Percentiles rank a stretch among this genome's conserved stretches.
phyloP scores from a whole-genome alignment of 2,329 filamentous ascomycete species.

The Aspergillus uvarum region DNA sequence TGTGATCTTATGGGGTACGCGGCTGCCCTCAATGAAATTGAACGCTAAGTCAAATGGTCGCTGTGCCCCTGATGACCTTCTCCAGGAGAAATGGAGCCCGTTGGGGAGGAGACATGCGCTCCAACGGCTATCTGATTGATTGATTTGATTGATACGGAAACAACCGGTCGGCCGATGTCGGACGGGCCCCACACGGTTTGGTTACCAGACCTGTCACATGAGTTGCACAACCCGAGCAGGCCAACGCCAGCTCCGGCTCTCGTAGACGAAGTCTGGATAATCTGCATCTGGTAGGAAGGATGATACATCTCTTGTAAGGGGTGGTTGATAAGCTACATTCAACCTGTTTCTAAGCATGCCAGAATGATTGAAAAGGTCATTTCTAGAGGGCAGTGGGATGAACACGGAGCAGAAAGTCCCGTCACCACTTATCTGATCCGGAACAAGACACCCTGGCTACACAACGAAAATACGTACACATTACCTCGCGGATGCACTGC shows the following conservation, averaged over 20 bases:
- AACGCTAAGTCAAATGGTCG: background rate
- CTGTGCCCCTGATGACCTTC: background rate
- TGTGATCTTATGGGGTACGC: background rate
- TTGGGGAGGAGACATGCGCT: background rate
- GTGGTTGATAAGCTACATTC: background rate
- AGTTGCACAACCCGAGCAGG: background rate
- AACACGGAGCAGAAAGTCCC: conserved; percentile 12
- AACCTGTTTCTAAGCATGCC: background rate
- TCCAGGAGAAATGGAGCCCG: background rate
- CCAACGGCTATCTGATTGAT: conserved; percentile 6
- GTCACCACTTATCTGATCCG: conserved; percentile 25
- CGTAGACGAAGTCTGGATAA: background rate
- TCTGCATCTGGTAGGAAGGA: background rate
- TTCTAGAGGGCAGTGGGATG: conserved; percentile 8
- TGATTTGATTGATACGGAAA: conserved; percentile 10
- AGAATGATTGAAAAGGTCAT: background rate
- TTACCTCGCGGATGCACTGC: background rate
- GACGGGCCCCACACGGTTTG: background rate
- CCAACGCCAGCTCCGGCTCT: background rate
- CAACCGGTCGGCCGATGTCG: conserved; percentile 4
- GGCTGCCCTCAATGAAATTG: background rate
- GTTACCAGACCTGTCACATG: background rate
- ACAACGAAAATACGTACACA: background rate
- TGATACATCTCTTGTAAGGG: background rate
- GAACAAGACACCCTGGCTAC: conserved; percentile 3